These are phyloP conservation scores for Hondaea fermentalgiana DNA, from an alignment of 108 stramenopile species.

Conservation along the genomic window DNA sequence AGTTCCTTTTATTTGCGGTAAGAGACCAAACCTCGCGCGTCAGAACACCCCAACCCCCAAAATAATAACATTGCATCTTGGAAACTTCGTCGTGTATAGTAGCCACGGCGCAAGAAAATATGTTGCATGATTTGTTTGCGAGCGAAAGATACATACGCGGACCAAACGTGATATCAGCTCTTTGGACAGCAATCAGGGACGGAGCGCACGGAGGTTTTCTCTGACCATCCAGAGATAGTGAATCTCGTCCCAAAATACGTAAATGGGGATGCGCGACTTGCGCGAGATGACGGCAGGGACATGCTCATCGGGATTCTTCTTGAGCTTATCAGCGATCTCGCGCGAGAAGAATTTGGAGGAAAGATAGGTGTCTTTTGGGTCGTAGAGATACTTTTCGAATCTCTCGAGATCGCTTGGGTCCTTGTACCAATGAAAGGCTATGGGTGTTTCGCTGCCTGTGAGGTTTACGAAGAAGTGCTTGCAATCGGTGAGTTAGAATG, in stretches of 20 bases:
- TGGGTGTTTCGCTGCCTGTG: background rate
- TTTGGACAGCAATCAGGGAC: too few species aligned
- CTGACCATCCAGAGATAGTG: background rate
- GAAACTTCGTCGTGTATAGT: background rate
- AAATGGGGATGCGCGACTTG: background rate
- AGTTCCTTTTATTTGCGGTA: too few species aligned
- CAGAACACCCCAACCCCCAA: too few species aligned
- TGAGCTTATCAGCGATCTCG: background rate
- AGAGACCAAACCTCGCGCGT: too few species aligned
- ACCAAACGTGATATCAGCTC: too few species aligned
- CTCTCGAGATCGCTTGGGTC: background rate
- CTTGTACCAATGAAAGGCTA: conserved; percentile 6
- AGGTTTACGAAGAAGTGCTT: background rate
- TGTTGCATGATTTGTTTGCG: too few species aligned
- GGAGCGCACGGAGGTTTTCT: background rate
- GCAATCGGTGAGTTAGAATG: too few species aligned
- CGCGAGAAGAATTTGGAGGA: background rate
- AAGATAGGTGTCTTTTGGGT: background rate
- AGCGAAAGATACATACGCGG: too few species aligned
- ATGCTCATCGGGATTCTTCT: background rate
- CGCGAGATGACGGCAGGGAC: background rate
- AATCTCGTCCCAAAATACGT: background rate
- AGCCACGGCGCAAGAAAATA: background rate
- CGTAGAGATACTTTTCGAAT: background rate
- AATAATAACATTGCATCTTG: too few species aligned